Evolutionary conservation across 2,329 filamentous ascomycete species (phyloP).

Genomic region (Pezicula radicicola): DNA sequence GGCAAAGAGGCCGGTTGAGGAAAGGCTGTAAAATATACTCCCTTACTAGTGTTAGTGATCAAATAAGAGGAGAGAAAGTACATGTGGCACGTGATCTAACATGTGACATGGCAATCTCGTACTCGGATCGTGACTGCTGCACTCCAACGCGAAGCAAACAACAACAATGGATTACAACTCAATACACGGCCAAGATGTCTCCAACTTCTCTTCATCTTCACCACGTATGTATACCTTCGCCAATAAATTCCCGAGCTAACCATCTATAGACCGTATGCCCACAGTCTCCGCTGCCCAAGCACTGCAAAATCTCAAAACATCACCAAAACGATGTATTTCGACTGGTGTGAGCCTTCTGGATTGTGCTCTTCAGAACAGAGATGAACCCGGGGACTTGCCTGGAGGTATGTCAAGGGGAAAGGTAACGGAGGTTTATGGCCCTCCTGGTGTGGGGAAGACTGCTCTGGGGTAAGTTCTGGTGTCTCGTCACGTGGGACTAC

Average conservation of each 20-base stretch:
- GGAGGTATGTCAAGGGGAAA: slow-evolving; percentile 72
- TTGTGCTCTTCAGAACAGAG: slow-evolving; percentile 35
- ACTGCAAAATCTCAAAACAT: slow-evolving; percentile 55
- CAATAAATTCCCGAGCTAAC: slow-evolving; percentile 3
- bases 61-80: too few relatives aligned
- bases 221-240: slow-evolving; percentile 16
- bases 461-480: slow-evolving; percentile 50
- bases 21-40: too few relatives aligned
- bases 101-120: too few relatives aligned
- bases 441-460: slow-evolving; percentile 83
- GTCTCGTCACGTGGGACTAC: background rate
- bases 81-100: too few relatives aligned
- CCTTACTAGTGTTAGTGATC: too few relatives aligned
- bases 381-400: slow-evolving; percentile 2
- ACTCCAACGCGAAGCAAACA: background rate
- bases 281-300: slow-evolving; percentile 75
- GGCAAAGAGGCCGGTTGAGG: too few relatives aligned
- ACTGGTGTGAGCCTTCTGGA: slow-evolving; percentile 57
- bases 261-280: slow-evolving; percentile 63
- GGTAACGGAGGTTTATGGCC: slow-evolving; percentile 84
- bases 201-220: slow-evolving; percentile 47
- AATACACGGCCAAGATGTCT: slow-evolving; percentile 57
- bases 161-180: slow-evolving; percentile 53
- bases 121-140: background rate
- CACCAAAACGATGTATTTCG: slow-evolving; percentile 47